Evolutionary conservation across 2,329 filamentous ascomycete genomes (phyloP), one percentile per base, ranked within the genome.

Genomic region (Pseudocercospora fijiensis): DNA sequence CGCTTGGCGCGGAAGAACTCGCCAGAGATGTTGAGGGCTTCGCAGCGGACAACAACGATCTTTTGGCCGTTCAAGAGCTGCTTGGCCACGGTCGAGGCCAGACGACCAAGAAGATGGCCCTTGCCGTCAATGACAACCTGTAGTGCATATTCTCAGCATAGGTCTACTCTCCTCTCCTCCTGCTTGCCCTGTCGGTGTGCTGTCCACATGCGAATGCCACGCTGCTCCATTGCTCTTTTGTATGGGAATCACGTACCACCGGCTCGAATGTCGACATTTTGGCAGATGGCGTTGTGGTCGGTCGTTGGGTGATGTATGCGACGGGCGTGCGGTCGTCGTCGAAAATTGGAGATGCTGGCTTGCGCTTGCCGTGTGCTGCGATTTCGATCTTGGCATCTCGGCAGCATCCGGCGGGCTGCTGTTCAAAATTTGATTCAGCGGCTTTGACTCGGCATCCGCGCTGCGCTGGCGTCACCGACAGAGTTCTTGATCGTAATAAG

Each of bases 1-100:
- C 95, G 90, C 90, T 99, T 99, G 76, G 94, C 89, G 83, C 95
- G 92, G 91, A 99, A 99, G 91, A 99, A 99, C 87, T 98, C 95
- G 85, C 95, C 95, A 76, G 95, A 99, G 88, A 99, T 99, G 90
- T 99, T 99, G 83, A 99, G 89, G 78, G 92, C 92, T 86, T 99
- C 95, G 85, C 91, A 96, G 87, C 95, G 92, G 81, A 99, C 95
- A 76, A 99, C 86, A 78, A 98, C 94, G 81, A 99, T 96, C 90
- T 98, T 98, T 87, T 98, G 94, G 81, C 94, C 94, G 84, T 89
- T 96, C 77, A 98, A 91, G 79, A 98, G 89, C 87, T 98, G 94
- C 90, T 98, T 98, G 82, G 94, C 94, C 79, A 98, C 92, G 80
- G 92, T 96, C 82, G 89, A 92, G 85, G 94, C 94, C 82, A 99